Evolutionary conservation across 2,329 filamentous ascomycete genomes (phyloP).

Genomic region (Monilinia fructicola): DNA sequence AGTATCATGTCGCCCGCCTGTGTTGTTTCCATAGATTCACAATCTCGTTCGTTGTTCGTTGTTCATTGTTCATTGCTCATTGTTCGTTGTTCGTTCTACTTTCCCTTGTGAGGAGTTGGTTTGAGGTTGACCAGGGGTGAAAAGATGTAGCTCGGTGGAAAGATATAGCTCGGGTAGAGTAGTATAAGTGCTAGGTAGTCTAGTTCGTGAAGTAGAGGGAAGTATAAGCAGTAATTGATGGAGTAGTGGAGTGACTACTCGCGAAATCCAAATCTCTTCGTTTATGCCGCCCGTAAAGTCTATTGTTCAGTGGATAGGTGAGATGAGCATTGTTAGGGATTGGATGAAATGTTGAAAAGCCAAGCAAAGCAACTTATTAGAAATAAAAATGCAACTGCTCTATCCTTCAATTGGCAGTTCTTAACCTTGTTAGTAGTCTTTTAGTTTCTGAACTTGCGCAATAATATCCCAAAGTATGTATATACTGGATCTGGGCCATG

Average conservation of each 20-base stretch:
- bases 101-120: too few species aligned
- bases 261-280: conserved; percentile 8
- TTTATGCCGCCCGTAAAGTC: conserved; percentile 2
- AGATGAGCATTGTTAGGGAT: neutral
- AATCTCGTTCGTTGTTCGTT: too few species aligned
- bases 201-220: too few species aligned
- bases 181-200: too few species aligned
- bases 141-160: too few species aligned
- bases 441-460: conserved; percentile 17
- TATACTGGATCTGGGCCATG: conserved; percentile 5
- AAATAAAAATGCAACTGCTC: conserved; percentile 12
- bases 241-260: conserved; percentile 7
- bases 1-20: neutral
- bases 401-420: conserved; percentile 18
- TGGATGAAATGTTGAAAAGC: neutral
- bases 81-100: too few species aligned
- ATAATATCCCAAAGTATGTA: conserved; percentile 2
- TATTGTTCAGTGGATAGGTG: neutral
- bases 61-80: too few species aligned
- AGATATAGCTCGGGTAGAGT: too few species aligned
- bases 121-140: too few species aligned
- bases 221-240: neutral
- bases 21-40: neutral
- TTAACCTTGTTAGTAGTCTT: neutral
- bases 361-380: neutral